Evolutionary conservation across 257 asterid genomes (phyloP), one percentile per base, ranked within the genome.

Genomic region (Henckelia pumila): DNA sequence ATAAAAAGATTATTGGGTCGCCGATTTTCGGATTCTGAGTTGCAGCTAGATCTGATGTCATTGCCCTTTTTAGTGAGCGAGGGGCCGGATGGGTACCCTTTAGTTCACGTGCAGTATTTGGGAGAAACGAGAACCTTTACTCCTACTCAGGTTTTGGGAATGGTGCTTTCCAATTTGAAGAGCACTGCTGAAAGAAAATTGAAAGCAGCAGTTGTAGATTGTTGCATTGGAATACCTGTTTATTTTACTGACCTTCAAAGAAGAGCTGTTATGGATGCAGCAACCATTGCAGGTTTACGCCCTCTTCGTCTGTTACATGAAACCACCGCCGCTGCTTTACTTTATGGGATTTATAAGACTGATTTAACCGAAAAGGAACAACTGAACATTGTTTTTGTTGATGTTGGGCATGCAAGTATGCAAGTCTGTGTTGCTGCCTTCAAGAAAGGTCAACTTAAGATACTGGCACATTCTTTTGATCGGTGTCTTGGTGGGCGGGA

Each of bases 201-300:
- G 71, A 90, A 85, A 73, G 81, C 98, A 2, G 92, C 90, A 3
- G 95, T 93, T 53, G 97, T 83, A 8, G 98, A 93, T 70, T 93
- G 98, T 71, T 88, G 98, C 81, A 83, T 93, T 33, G 98, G 98
- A 40, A 84, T 93, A 64, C 98, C 98, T 9, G 81, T 86, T 33
- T 93, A 89, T 79, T 90, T 93, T 77, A 93, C 97, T 4, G 97
- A 93, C 67, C 97, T 90, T 64, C 98, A 93, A 81, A 86, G 98
- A 72, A 85, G 97, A 71, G 94, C 96, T 53, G 92, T 93, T 30
- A 61, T 86, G 33, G 97, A 93, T 81, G 98, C 98, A 24, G 97
- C 98, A 35, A 93, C 89, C 30, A 88, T 93, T 70, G 96, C 98
- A 64, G 97, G 96, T 19, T 78, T 93, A 66, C 96, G 82, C 71